Conservation (phyloP, 2,329 filamentous ascomycete species). For the Phaeosphaeriaceae sp. region DNA sequence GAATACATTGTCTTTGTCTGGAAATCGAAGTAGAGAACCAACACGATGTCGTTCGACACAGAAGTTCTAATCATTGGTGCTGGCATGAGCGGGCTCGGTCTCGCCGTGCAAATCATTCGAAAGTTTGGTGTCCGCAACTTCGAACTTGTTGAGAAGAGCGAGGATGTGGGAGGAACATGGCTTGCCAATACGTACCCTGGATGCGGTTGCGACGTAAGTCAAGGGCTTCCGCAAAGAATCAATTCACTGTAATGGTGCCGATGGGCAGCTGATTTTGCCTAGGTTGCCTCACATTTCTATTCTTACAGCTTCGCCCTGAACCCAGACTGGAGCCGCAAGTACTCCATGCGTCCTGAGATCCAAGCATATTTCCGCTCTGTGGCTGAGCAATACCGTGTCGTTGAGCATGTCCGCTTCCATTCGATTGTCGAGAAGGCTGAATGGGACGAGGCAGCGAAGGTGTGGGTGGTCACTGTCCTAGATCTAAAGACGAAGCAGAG, state of each 20-base stretch:
- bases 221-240: neutral
- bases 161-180: slow-evolving; percentile 48
- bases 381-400: slow-evolving; percentile 39
- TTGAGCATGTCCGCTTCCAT: slow-evolving; percentile 55
- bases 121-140: slow-evolving; percentile 49
- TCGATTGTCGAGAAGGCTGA: slow-evolving; percentile 51
- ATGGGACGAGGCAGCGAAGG: slow-evolving; percentile 54
- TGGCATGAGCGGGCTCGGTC: slow-evolving; percentile 56
- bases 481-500: slow-evolving; percentile 30
- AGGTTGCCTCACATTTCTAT: slow-evolving; percentile 62
- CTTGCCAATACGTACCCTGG: slow-evolving; percentile 43
- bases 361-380: slow-evolving; percentile 58
- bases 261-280: neutral
- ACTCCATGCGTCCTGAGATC: slow-evolving; percentile 63
- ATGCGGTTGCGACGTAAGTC: slow-evolving; percentile 42
- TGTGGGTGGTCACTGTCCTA: slow-evolving; percentile 46
- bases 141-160: slow-evolving; percentile 54
- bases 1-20: neutral
- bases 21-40: neutral
- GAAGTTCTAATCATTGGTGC: slow-evolving; percentile 60
- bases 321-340: slow-evolving; percentile 66
- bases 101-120: slow-evolving; percentile 55
- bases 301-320: slow-evolving; percentile 68
- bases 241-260: no score
- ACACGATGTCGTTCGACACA: slow-evolving; percentile 47